phyloP scores from a whole-genome alignment of 139 green algal genomes.

The Chlamydomonas schloesseri region DNA sequence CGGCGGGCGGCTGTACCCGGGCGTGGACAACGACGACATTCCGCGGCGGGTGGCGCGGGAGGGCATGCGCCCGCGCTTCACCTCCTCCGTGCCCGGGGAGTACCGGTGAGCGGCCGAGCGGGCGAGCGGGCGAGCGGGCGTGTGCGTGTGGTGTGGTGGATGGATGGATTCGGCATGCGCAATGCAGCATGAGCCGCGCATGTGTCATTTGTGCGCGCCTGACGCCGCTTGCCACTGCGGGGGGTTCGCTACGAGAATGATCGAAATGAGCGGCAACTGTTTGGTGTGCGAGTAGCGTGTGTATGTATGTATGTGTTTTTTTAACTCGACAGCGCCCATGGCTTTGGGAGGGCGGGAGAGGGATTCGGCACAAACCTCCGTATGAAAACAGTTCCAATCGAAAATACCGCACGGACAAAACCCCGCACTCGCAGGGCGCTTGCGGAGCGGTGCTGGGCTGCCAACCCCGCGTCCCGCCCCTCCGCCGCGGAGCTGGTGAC shows the following conservation, averaged over 20 bases:
- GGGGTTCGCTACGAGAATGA: too few relatives aligned
- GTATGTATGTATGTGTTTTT: too few relatives aligned
- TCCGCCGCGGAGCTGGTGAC: slow-evolving; percentile 58
- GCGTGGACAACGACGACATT: not conserved
- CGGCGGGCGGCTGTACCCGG: slow-evolving; percentile 27
- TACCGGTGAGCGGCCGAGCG: slow-evolving; percentile 6
- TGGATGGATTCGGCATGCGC: too few relatives aligned
- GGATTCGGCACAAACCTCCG: not conserved
- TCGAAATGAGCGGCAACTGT: too few relatives aligned
- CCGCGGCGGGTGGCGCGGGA: slow-evolving; percentile 15
- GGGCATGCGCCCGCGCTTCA: slow-evolving; percentile 31
- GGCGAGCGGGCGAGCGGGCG: not conserved
- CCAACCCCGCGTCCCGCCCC: slow-evolving; percentile 60
- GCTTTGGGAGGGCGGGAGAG: too few relatives aligned
- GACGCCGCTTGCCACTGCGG: too few relatives aligned
- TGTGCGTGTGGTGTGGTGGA: not conserved
- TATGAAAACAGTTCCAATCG: not conserved
- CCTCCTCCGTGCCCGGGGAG: not conserved
- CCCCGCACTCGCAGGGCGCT: not conserved
- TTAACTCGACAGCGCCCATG: too few relatives aligned
- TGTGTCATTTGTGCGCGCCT: too few relatives aligned
- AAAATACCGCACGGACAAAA: not conserved
- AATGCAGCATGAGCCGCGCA: not conserved
- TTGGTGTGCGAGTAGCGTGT: too few relatives aligned
- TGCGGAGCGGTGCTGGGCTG: slow-evolving; percentile 68